Evolutionary conservation across 345 rosid species (phyloP).

Genomic region (Aurinia saxatilis): DNA sequence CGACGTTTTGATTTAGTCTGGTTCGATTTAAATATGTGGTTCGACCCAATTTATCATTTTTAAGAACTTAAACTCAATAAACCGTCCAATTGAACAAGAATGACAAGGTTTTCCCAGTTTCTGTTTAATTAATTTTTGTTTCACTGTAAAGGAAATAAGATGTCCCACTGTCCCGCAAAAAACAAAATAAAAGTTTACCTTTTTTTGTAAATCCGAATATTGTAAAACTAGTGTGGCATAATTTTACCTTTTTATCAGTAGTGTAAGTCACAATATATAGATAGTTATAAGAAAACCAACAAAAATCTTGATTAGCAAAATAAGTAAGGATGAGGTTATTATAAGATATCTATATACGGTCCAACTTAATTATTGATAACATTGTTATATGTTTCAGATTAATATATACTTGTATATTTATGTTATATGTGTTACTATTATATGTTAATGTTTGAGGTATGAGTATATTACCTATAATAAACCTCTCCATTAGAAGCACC

Average conservation of each 20-base stretch:
- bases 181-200: not conserved
- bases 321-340: no score
- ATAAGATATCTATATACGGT: no score
- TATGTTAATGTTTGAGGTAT: not conserved
- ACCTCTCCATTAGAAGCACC: conserved; percentile 74
- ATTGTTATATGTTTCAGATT: no score
- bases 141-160: not conserved
- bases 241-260: no score
- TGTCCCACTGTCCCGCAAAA: not conserved
- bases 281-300: not conserved
- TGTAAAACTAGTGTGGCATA: not conserved
- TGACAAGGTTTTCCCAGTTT: no score
- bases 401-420: no score
- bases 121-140: not conserved
- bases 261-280: not conserved
- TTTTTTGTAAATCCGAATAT: not conserved
- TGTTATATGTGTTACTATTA: no score
- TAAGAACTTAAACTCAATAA: no score
- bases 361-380: no score
- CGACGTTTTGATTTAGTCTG: not conserved
- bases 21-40: no score
- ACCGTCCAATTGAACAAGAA: no score
- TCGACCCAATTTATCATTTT: no score
- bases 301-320: not conserved
- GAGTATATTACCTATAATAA: conserved; percentile 20